A percentile compares a stretch with the other conserved stretches of the same genome.
phyloP scores from a whole-genome alignment of 2,329 filamentous ascomycete genomes.

The Trichoderma breve region DNA sequence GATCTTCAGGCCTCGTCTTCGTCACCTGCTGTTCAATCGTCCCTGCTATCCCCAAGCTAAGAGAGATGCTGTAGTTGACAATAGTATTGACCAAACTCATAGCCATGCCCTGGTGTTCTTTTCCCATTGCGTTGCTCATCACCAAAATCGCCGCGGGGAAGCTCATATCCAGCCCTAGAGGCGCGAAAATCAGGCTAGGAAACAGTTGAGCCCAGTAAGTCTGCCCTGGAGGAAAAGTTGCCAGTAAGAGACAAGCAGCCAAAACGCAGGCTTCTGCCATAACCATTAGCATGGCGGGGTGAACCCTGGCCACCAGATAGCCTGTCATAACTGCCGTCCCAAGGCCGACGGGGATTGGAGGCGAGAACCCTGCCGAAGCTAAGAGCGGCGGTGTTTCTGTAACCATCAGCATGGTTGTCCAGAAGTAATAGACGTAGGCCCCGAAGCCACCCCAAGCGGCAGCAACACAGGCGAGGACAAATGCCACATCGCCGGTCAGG shows the following conservation, averaged over 20 bases:
- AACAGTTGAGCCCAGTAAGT: not conserved
- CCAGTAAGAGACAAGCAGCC: not conserved
- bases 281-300: not conserved
- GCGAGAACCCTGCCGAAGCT: not conserved
- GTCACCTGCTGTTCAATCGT: slow-evolving; percentile 49
- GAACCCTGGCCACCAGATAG: not conserved
- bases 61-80: slow-evolving; percentile 66
- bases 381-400: not conserved
- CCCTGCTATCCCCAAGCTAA: slow-evolving; percentile 64
- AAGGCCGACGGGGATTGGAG: not conserved
- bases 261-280: not conserved
- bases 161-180: slow-evolving; percentile 60
- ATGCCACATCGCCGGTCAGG: slow-evolving; percentile 48
- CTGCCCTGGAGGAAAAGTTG: slow-evolving; percentile 22
- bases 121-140: slow-evolving; percentile 51
- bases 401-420: not conserved
- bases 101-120: slow-evolving; percentile 46
- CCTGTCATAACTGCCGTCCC: not conserved
- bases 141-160: slow-evolving; percentile 63
- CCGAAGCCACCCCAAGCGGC: slow-evolving; percentile 35
- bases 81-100: slow-evolving; percentile 60
- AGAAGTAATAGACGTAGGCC: not conserved
- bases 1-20: not conserved
- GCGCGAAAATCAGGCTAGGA: slow-evolving; percentile 44
- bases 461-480: slow-evolving; percentile 54